Conservation (phyloP, 768 basidiomycete species). For the Lactarius psammicola region DNA sequence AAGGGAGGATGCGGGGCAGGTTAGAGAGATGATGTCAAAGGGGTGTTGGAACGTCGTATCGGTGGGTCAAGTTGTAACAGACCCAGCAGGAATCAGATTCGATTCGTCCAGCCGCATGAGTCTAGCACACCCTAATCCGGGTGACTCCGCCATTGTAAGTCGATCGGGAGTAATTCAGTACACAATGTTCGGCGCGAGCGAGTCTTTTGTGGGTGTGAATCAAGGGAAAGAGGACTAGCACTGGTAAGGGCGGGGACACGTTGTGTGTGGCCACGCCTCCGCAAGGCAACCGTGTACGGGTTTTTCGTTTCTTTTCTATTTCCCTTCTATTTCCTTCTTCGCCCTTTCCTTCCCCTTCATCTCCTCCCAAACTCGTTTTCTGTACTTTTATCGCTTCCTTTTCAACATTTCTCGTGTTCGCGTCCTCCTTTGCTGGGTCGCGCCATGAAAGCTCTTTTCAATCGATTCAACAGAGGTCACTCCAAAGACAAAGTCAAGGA, state of each 20-base stretch:
- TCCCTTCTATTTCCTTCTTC: slow-evolving; percentile 18
- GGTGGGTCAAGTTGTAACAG: background rate
- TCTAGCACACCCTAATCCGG: slow-evolving; percentile 64
- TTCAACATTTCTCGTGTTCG: slow-evolving; percentile 23
- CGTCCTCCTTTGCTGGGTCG: slow-evolving; percentile 3
- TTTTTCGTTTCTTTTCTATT: slow-evolving; percentile 15
- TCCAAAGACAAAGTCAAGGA: slow-evolving; percentile 63
- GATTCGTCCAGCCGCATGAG: slow-evolving; percentile 55
- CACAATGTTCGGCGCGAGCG: slow-evolving; percentile 61
- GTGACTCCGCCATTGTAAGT: slow-evolving; percentile 45
- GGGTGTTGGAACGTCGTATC: slow-evolving; percentile 42
- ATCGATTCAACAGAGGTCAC: slow-evolving; percentile 64
- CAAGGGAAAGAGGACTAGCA: slow-evolving; percentile 51
- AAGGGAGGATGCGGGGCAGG: slow-evolving; percentile 71
- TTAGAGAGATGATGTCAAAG: slow-evolving; percentile 65
- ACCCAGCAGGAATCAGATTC: slow-evolving; percentile 35
- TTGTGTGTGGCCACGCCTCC: slow-evolving; percentile 14
- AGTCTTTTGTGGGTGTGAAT: slow-evolving; percentile 56
- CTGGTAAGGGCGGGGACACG: background rate
- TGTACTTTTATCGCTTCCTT: slow-evolving; percentile 29
- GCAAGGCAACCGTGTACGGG: slow-evolving; percentile 23
- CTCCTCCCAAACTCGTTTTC: slow-evolving; percentile 14
- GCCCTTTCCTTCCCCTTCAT: slow-evolving; percentile 27
- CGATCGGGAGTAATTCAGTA: slow-evolving; percentile 41
- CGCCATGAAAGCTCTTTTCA: slow-evolving; percentile 82